Conservation (phyloP, 78 protist species). For the Chrysochromulina parva region DNA sequence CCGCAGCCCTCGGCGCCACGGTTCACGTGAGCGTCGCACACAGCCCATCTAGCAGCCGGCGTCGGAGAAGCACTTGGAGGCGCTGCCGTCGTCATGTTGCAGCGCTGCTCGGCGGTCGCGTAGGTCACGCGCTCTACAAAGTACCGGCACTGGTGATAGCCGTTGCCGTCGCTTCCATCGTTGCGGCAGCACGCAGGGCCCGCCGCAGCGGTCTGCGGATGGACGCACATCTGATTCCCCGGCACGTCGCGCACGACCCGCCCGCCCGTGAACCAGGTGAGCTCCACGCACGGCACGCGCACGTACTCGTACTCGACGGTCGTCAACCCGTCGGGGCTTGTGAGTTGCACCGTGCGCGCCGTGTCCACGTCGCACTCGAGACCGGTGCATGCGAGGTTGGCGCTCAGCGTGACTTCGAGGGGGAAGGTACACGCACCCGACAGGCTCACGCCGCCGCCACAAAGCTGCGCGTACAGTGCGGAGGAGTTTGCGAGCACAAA, state of each 20-base stretch:
- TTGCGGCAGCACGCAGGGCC: not conserved
- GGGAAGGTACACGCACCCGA: too few species aligned
- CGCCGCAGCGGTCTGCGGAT: not conserved
- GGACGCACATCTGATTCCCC: not conserved
- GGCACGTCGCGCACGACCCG: not conserved
- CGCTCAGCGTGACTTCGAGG: too few species aligned
- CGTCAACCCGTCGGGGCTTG: not conserved
- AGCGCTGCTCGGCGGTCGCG: not conserved
- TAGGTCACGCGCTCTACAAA: not conserved
- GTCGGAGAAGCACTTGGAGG: too few species aligned
- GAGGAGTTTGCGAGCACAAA: too few species aligned
- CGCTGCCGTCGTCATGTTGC: not conserved
- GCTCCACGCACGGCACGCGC: conserved; percentile 3
- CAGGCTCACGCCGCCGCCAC: too few species aligned
- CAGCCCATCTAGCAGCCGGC: too few species aligned
- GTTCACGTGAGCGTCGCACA: not conserved
- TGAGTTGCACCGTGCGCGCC: not conserved
- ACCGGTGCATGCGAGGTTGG: too few species aligned
- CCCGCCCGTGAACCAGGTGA: not conserved
- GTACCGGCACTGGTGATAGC: not conserved
- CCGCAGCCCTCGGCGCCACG: not conserved
- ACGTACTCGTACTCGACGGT: not conserved
- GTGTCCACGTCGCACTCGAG: too few species aligned
- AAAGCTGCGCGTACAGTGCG: too few species aligned
- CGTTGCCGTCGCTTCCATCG: not conserved